Base-by-base conservation (phyloP, 2,329 filamentous ascomycete species). In the Ambrosiella xylebori region DNA sequence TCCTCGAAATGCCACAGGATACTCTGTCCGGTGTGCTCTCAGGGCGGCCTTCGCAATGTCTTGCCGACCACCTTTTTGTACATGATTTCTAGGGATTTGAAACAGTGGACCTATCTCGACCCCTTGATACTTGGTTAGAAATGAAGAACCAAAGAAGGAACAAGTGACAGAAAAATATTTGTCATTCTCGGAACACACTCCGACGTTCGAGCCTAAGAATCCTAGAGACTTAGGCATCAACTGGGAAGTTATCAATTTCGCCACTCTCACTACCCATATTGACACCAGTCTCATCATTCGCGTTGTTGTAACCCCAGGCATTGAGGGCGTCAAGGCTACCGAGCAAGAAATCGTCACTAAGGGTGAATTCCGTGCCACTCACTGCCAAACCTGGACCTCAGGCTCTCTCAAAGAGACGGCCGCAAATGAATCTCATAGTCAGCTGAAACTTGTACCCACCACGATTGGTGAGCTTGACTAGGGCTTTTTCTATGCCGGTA, bases 211-310 rank as follows among this genome's bases (percentile, higher is more conserved):
- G 41, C 40, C 44, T 17, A 3, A 8, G n/a, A n/a, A 27, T 19
- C 27, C 15, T 35, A 40, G 40, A 12, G 54, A 49, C n/a, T 15
- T 56, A 2, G 41, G 54, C 7, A 17, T 47, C 3, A 56, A 56
- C 54, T 56, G 54, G 54, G 54, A 56, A 19, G 54, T 56, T 4
- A 56, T 41, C 13, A 56, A 56, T 17, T 56, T 56, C 54, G 9
- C 39, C 8, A 56, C 40, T 8, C 37, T 19, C 36, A 11, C 41
- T 39, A 27, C 35, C 15, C 4, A 7, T 2, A 38, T 39, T 11
- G 12, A 37, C 13, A n/a, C 6, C 15, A 7, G 8, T 6, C n/a
- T 15, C 7, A 9, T 56, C 2, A 47, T 15, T 7, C 54, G 54
- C 15, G 54, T 27, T 12, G 17, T 56, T 7, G 8, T 56, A 2